Evolutionary conservation across 345 rosid genomes (phyloP).

Genomic region (Salix exigua): DNA sequence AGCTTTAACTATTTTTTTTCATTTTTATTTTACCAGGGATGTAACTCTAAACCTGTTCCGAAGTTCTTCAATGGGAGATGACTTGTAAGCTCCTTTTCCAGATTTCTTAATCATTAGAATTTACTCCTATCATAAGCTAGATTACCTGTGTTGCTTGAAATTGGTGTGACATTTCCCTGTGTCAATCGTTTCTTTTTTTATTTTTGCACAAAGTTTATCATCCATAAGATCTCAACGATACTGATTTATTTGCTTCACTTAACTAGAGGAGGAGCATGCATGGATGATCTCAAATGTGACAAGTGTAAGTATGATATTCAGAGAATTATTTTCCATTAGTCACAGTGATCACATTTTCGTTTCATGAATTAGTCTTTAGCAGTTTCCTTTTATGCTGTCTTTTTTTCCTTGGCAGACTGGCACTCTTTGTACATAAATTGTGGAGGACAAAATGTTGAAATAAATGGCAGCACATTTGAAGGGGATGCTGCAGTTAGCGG

Average conservation of each 20-base stretch:
- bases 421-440: conserved; percentile 12
- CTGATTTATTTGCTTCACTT: background rate
- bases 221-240: background rate
- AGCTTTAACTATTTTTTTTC: background rate
- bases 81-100: conserved; percentile 29
- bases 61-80: conserved; percentile 31
- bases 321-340: background rate
- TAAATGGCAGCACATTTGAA: conserved; percentile 12
- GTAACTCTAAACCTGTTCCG: conserved; percentile 41
- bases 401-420: conserved; percentile 1
- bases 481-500: conserved; percentile 12
- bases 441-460: conserved; percentile 9
- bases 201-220: background rate
- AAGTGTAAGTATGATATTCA: conserved; percentile 31
- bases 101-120: background rate
- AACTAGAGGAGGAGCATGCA: conserved; percentile 34
- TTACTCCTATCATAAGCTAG: background rate
- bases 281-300: conserved; percentile 33
- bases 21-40: conserved; percentile 22
- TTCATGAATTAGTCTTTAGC: background rate
- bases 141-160: background rate
- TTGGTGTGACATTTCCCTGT: background rate
- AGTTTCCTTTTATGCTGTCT: background rate
- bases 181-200: background rate
- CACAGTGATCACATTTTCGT: background rate